A percentile compares a stretch with the other conserved stretches of the same genome.
These are phyloP conservation scores for Leccinum subtestaceum DNA, from an alignment of 768 basidiomycete genomes.

Conservation along the genomic window DNA sequence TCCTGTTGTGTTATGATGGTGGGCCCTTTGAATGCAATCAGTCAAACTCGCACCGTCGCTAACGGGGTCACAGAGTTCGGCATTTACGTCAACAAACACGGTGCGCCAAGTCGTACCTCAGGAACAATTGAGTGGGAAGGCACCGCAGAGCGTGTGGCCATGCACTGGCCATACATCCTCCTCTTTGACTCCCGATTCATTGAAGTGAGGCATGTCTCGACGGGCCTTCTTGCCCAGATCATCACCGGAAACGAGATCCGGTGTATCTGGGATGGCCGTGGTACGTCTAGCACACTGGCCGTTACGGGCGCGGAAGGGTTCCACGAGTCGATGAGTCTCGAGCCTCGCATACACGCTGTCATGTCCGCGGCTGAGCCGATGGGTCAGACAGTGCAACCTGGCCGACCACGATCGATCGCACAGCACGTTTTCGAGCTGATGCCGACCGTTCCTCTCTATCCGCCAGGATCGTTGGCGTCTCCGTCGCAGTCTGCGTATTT, in stretches of 20 bases:
- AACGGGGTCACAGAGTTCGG: constrained; percentile 66
- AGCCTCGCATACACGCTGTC: constrained; percentile 83
- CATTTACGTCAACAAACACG: constrained; percentile 87
- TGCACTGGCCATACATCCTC: constrained; percentile 85
- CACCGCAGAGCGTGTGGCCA: constrained; percentile 81
- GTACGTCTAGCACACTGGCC: constrained; percentile 30
- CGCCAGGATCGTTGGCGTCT: constrained; percentile 47
- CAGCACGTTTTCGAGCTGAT: constrained; percentile 80
- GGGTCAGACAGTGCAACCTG: constrained; percentile 37
- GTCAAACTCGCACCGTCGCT: not conserved
- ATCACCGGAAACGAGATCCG: constrained; percentile 78
- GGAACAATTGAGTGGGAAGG: constrained; percentile 94
- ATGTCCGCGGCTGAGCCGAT: constrained; percentile 57
- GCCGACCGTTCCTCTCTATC: constrained; percentile 37
- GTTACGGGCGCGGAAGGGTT: constrained; percentile 33
- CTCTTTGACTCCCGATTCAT: constrained; percentile 89
- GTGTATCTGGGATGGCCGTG: constrained; percentile 88
- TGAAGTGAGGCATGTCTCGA: constrained; percentile 82
- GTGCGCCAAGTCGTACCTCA: constrained; percentile 71
- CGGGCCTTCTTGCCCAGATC: constrained; percentile 77
- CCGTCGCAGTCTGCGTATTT: constrained; percentile 53
- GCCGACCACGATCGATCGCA: constrained; percentile 48
- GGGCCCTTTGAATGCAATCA: constrained; percentile 15
- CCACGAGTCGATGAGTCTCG: constrained; percentile 52
- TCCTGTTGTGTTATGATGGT: constrained; percentile 89